phyloP scores from a whole-genome alignment of 192 early-diverging fungal genomes.

The Rhizophagus sp. region DNA sequence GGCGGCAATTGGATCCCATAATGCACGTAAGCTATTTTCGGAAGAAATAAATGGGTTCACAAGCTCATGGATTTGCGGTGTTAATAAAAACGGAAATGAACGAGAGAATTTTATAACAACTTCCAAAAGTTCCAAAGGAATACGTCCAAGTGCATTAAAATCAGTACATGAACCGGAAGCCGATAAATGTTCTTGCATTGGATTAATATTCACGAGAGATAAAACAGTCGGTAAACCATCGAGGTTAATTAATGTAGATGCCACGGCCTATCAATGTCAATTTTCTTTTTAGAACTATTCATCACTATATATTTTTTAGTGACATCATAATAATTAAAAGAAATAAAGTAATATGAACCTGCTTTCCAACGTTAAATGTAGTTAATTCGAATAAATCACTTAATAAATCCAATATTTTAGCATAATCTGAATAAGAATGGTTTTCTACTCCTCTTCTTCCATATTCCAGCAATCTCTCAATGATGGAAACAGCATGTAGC shows the following conservation, averaged over 20 bases:
- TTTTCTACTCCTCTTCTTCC: slow-evolving; percentile 2
- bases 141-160: neutral
- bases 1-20: slow-evolving; percentile 26
- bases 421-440: neutral
- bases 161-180: neutral
- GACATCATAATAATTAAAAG: neutral
- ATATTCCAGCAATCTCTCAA: slow-evolving; percentile 29
- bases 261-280: slow-evolving; percentile 30
- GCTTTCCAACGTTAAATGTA: slow-evolving; percentile 31
- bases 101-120: slow-evolving; percentile 27
- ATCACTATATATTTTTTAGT: neutral
- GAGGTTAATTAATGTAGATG: slow-evolving; percentile 31
- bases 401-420: slow-evolving; percentile 15
- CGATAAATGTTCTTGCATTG: neutral
- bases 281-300: neutral
- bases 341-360: slow-evolving; percentile 17
- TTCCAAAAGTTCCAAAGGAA: slow-evolving; percentile 32
- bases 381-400: slow-evolving; percentile 27
- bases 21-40: slow-evolving; percentile 24
- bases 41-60: slow-evolving; percentile 3
- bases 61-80: slow-evolving; percentile 12
- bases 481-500: slow-evolving; percentile 19
- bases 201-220: slow-evolving; percentile 19
- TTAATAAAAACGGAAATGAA: slow-evolving; percentile 21
- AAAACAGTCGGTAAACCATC: slow-evolving; percentile 28